These are phyloP conservation scores for Talaromyces albobiverticillius DNA, from an alignment of 2,329 filamentous ascomycete genomes.

Conservation along the genomic window DNA sequence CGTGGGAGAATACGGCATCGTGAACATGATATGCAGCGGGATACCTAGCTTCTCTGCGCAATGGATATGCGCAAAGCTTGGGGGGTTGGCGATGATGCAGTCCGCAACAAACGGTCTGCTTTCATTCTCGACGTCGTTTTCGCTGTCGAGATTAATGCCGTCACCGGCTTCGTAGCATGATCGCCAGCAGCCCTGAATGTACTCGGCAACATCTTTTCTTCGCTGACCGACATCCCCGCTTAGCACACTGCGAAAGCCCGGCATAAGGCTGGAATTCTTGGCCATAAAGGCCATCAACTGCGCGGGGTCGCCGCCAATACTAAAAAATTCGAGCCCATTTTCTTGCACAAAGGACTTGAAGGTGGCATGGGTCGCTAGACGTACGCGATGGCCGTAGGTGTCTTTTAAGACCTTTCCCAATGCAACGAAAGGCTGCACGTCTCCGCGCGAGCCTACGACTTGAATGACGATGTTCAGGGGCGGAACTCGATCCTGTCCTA, in stretches of 20 bases:
- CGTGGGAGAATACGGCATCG: constrained; percentile 47
- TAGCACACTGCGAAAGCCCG: constrained; percentile 9
- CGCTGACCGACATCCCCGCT: constrained; percentile 3
- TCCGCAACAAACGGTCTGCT: constrained; percentile 52
- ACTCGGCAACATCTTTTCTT: constrained; percentile 6
- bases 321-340: constrained; percentile 55
- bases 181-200: constrained; percentile 9
- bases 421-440: constrained; percentile 57
- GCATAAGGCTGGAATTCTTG: constrained; percentile 46
- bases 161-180: constrained; percentile 12
- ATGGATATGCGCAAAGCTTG: constrained; percentile 52
- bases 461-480: constrained; percentile 58
- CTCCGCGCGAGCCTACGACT: constrained; percentile 40
- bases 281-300: constrained; percentile 54
- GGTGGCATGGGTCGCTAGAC: constrained; percentile 47
- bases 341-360: constrained; percentile 1
- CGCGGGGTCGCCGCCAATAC: constrained; percentile 56
- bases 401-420: constrained; percentile 51
- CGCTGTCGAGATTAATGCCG: not conserved
- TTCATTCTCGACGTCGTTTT: constrained; percentile 34
- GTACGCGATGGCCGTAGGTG: constrained; percentile 57
- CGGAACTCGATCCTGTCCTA: not conserved
- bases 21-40: constrained; percentile 53
- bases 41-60: constrained; percentile 51
- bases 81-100: constrained; percentile 55